Conservation (phyloP, 75 land plant species). For the Picea sitchensis region DNA sequence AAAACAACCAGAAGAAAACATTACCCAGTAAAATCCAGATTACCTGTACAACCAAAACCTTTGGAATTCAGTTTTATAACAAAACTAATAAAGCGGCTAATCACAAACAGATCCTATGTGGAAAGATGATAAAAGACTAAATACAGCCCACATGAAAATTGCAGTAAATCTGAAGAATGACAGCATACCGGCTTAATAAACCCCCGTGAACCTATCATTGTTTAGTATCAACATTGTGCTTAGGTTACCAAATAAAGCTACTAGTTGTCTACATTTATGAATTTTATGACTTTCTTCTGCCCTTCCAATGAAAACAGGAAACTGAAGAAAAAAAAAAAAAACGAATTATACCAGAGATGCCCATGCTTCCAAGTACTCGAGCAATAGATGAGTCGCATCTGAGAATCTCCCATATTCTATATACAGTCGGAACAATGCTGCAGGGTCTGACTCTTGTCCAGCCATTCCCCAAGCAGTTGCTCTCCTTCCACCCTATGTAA, state of each 20-base stretch:
- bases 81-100: neutral
- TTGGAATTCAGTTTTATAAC: too few relatives aligned
- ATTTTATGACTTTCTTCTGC: neutral
- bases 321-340: neutral
- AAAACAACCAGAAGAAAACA: slow-evolving; percentile 13
- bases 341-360: slow-evolving; percentile 50
- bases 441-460: slow-evolving; percentile 71
- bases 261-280: neutral
- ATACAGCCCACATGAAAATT: neutral
- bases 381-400: slow-evolving; percentile 80
- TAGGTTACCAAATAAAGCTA: neutral
- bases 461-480: slow-evolving; percentile 69
- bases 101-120: neutral
- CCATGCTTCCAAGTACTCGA: slow-evolving; percentile 76
- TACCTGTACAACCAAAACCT: neutral
- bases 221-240: too few relatives aligned
- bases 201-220: too few relatives aligned
- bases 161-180: neutral
- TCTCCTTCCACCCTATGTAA: slow-evolving; percentile 51
- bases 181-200: too few relatives aligned
- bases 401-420: slow-evolving; percentile 80
- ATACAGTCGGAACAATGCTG: slow-evolving; percentile 75
- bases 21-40: neutral
- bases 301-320: neutral
- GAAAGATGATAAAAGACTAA: neutral